Percentiles rank a stretch among this genome's conserved stretches.
These are phyloP conservation scores for Mortierella sp. DNA, from an alignment of 371 early-diverging fungal genomes.

Conservation along the genomic window DNA sequence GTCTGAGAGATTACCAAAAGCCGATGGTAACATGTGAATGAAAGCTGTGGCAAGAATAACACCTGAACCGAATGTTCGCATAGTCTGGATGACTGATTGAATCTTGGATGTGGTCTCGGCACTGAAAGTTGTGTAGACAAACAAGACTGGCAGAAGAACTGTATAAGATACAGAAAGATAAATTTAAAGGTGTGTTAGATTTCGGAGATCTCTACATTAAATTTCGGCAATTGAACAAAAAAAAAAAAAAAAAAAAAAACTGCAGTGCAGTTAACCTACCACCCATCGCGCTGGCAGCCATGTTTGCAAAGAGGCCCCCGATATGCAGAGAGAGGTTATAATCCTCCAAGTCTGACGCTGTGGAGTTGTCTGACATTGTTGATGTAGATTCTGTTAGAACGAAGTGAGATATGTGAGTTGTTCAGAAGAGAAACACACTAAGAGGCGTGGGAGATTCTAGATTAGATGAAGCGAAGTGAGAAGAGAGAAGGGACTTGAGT, in stretches of 20 bases:
- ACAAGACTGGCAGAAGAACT: constrained; percentile 43
- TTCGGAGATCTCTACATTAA: background rate
- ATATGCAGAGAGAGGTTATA: constrained; percentile 68
- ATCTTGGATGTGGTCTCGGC: constrained; percentile 18
- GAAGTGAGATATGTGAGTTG: background rate
- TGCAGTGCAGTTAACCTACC: constrained; percentile 21
- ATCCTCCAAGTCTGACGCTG: constrained; percentile 17
- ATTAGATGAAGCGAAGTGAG: background rate
- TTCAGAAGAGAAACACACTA: background rate
- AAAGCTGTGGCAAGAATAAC: constrained; percentile 86
- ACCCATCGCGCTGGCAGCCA: constrained; percentile 61
- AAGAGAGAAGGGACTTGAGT: too few species aligned
- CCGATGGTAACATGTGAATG: constrained; percentile 73
- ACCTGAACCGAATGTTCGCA: constrained; percentile 80
- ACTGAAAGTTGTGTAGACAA: constrained; percentile 25
- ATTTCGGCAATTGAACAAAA: background rate
- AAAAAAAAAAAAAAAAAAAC: background rate
- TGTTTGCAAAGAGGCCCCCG: constrained; percentile 69
- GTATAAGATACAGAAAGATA: background rate
- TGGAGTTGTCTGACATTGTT: constrained; percentile 14
- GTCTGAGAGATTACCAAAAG: constrained; percentile 56
- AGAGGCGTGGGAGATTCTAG: background rate
- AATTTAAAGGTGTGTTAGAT: background rate
- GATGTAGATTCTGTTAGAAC: background rate
- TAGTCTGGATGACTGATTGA: constrained; percentile 32